Conservation (phyloP, 2,329 filamentous ascomycete species). For the Westerdykella sp. region DNA sequence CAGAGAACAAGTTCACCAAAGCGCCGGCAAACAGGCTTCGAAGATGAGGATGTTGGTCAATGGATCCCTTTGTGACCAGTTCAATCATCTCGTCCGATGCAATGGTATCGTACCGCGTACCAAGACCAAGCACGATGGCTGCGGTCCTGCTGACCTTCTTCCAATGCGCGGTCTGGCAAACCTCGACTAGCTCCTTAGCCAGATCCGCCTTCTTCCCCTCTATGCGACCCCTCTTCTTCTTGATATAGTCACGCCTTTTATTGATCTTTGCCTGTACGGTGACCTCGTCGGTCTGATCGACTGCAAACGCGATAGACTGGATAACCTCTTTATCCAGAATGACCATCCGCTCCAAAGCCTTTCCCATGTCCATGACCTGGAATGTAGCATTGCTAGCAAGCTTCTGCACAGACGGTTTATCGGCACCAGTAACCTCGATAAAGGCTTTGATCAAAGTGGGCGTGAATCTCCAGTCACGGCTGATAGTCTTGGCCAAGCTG, state of each 20-base stretch:
- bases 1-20: constrained; percentile 69
- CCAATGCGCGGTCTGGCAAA: constrained; percentile 81
- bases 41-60: constrained; percentile 83
- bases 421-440: constrained; percentile 80
- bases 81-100: constrained; percentile 77
- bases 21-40: constrained; percentile 75
- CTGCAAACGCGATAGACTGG: constrained; percentile 51
- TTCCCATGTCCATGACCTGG: constrained; percentile 85
- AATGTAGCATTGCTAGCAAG: constrained; percentile 76
- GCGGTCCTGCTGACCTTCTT: constrained; percentile 88
- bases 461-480: constrained; percentile 90
- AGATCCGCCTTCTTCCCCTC: constrained; percentile 77
- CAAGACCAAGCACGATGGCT: constrained; percentile 84
- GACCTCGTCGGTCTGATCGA: constrained; percentile 37
- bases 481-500: constrained; percentile 77
- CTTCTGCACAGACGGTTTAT: constrained; percentile 91
- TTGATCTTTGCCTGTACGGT: constrained; percentile 57
- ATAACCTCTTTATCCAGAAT: constrained; percentile 68
- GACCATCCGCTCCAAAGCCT: constrained; percentile 78
- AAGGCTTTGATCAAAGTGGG: constrained; percentile 85
- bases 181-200: constrained; percentile 71
- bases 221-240: constrained; percentile 67
- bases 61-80: constrained; percentile 72
- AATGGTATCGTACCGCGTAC: constrained; percentile 83
- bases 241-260: constrained; percentile 66